These are phyloP conservation scores for Ramaria sp. DNA, from an alignment of 768 basidiomycete genomes.

Conservation along the genomic window DNA sequence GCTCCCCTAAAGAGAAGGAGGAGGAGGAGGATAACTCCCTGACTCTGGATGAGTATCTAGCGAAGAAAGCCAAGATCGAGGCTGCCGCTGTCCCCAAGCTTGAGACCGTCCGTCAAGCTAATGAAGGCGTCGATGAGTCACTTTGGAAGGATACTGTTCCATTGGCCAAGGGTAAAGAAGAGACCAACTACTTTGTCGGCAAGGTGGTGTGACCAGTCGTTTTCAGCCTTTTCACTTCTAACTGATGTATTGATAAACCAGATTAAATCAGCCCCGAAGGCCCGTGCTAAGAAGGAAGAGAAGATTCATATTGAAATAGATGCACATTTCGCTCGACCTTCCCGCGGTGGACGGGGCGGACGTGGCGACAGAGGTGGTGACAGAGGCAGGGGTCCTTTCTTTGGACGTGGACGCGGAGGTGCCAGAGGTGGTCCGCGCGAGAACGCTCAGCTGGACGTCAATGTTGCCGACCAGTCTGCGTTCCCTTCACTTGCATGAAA, in stretches of 20 bases:
- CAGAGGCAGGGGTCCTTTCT: constrained; percentile 29
- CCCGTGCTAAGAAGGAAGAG: constrained; percentile 70
- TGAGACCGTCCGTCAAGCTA: constrained; percentile 65
- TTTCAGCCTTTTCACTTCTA: background rate
- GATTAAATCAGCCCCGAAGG: constrained; percentile 49
- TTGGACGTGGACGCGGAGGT: constrained; percentile 32
- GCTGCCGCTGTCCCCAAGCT: constrained; percentile 57
- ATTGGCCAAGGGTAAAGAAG: constrained; percentile 50
- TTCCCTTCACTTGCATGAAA: constrained; percentile 75
- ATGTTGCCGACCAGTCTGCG: constrained; percentile 74
- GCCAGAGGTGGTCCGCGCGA: constrained; percentile 31
- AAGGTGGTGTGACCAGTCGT: constrained; percentile 48
- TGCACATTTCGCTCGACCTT: constrained; percentile 74
- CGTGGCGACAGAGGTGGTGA: constrained; percentile 32
- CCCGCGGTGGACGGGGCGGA: constrained; percentile 41
- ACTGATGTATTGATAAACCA: constrained; percentile 35
- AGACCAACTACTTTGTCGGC: constrained; percentile 73
- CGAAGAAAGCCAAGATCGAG: constrained; percentile 62
- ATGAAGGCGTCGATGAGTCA: constrained; percentile 63
- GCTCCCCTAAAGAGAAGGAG: constrained; percentile 43
- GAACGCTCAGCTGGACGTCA: constrained; percentile 33
- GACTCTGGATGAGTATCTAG: constrained; percentile 87
- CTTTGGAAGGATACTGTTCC: constrained; percentile 64
- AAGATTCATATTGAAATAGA: constrained; percentile 92
- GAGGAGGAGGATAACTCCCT: constrained; percentile 92